These are phyloP conservation scores for Backusella mclennaniae DNA, from an alignment of 192 early-diverging fungal species.

Conservation along the genomic window DNA sequence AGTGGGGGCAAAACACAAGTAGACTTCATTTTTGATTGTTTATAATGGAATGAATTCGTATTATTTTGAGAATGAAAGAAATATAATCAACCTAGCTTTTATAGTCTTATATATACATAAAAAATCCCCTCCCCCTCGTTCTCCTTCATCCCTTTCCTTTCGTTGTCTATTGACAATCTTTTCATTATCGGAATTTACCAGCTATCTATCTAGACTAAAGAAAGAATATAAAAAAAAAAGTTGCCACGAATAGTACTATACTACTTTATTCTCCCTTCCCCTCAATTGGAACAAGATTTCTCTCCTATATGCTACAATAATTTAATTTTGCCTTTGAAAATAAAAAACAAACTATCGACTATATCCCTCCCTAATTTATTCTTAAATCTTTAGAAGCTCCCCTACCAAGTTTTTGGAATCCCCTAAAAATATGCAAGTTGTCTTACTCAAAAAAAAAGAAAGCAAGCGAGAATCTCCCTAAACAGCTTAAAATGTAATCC, in stretches of 20 bases:
- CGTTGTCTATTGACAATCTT: constrained; percentile 1
- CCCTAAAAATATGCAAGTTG: neutral
- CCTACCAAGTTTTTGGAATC: constrained; percentile 10
- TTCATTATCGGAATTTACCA: constrained; percentile 3
- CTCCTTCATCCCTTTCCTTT: neutral
- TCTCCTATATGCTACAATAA: neutral
- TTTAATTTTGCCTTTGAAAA: neutral
- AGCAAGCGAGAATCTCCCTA: neutral
- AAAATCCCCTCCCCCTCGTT: neutral
- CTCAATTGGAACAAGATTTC: neutral
- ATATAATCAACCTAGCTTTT: neutral
- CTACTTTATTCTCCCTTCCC: neutral
- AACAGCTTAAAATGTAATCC: neutral
- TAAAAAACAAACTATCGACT: neutral
- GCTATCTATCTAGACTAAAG: neutral
- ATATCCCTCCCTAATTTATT: neutral
- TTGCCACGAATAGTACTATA: neutral
- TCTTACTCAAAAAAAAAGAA: neutral
- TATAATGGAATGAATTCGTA: neutral
- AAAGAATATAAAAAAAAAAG: neutral
- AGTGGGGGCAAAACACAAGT: constrained; percentile 24
- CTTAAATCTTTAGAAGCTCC: neutral
- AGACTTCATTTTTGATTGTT: constrained; percentile 4
- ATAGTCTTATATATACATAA: neutral
- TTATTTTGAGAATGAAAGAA: neutral